Evolutionary conservation across 495 filamentous ascomycete genomes (phyloP).

Genomic region (Trichoderma reesei): DNA sequence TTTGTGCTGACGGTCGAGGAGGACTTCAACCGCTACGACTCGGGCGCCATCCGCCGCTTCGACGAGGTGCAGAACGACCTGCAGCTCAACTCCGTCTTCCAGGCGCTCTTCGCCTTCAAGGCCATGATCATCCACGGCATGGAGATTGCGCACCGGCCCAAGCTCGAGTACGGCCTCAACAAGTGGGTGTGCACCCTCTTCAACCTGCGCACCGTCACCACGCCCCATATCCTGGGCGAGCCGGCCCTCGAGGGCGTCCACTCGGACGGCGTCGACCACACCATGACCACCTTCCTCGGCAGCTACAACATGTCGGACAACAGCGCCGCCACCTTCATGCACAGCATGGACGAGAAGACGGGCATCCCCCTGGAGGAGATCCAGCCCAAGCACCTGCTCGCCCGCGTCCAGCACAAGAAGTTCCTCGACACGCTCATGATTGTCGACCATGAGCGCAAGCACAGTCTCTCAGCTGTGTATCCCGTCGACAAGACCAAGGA

Average conservation of each 20-base stretch:
- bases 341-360: slow-evolving; percentile 9
- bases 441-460: slow-evolving; percentile 10
- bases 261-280: slow-evolving; percentile 10
- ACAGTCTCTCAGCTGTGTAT: neutral
- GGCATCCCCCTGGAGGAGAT: neutral
- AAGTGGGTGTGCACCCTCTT: slow-evolving; percentile 7
- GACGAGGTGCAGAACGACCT: slow-evolving; percentile 8
- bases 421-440: slow-evolving; percentile 10
- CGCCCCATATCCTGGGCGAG: slow-evolving; percentile 1
- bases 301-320: slow-evolving; percentile 8
- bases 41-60: neutral
- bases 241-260: slow-evolving; percentile 9
- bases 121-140: slow-evolving; percentile 11
- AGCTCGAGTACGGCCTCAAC: slow-evolving; percentile 7
- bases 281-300: slow-evolving; percentile 6
- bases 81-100: slow-evolving; percentile 10
- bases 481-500: neutral
- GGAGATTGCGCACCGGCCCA: slow-evolving; percentile 1
- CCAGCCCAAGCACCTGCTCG: neutral
- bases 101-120: slow-evolving; percentile 10
- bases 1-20: slow-evolving; percentile 7
- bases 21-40: slow-evolving; percentile 12
- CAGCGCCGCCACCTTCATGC: slow-evolving; percentile 9
- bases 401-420: slow-evolving; percentile 4
- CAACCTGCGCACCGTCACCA: slow-evolving; percentile 4